Conservation (phyloP, 148 eudicot genomes). For the Fagopyrum homotropicum region DNA sequence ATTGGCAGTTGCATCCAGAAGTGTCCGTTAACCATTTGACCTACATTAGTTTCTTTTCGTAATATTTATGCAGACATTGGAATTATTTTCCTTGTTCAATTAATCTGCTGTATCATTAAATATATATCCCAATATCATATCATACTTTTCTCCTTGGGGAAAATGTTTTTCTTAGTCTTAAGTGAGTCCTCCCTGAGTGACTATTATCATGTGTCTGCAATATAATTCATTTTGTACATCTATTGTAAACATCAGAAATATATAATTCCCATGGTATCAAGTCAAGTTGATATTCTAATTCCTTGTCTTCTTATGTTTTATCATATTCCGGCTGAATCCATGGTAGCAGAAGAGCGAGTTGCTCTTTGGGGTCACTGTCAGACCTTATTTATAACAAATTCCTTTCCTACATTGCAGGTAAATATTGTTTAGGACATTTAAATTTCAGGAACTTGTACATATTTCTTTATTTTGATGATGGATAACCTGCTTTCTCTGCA, state of each 20-base stretch:
- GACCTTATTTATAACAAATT: slow-evolving; percentile 65
- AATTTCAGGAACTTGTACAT: background rate
- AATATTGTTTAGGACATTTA: background rate
- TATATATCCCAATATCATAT: background rate
- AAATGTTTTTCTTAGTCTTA: background rate
- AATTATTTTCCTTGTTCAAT: background rate
- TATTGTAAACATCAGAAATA: background rate
- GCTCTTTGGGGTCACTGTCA: slow-evolving; percentile 99
- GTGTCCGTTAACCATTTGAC: no score
- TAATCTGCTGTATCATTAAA: no score
- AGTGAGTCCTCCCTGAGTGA: background rate
- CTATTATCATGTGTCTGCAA: background rate
- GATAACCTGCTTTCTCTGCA: slow-evolving; percentile 20
- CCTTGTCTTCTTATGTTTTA: background rate
- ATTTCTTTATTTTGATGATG: background rate
- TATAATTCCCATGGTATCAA: background rate
- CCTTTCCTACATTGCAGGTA: slow-evolving; percentile 86
- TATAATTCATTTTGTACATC: background rate
- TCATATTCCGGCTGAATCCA: slow-evolving; percentile 65
- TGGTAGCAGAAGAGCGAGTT: slow-evolving; percentile 92
- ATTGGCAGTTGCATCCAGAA: no score
- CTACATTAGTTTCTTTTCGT: no score
- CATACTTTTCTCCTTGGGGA: background rate
- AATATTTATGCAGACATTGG: no score
- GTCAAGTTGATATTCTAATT: no score